Evolutionary conservation across 768 basidiomycete species (phyloP), one percentile per base, ranked within the genome.

Genomic region (Mycena indigotica): DNA sequence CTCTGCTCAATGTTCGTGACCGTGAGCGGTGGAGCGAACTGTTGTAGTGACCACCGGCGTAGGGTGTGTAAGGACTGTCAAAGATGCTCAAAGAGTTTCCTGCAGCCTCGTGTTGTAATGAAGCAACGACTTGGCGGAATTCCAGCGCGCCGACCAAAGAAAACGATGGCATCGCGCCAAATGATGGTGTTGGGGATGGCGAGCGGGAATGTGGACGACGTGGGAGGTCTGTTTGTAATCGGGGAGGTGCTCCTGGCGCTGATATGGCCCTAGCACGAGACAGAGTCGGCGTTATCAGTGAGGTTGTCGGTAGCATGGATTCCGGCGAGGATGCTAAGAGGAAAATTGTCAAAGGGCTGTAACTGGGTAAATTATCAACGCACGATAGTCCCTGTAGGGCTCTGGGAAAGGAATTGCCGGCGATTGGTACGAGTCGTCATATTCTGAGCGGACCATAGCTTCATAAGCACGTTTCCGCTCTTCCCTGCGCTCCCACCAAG

Each of bases 61-160:
- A 91, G 0, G 91, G 90, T 1, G 89, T 84, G 16, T 77, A 72
- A 5, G 70, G 87, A 25, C 80, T 82, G 49, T 90, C 88, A 61
- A 93, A 93, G 3, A 85, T 75, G 57, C 72, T 79, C 48, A 92
- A 74, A 0, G 84, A 80, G 0, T 81, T 73, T 1, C 77, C 77
- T 2, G 84, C 80, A 10, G 88, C 87, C 65, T 95, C 85, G 49
- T 79, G 79, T 61, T 86, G 84, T 23, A 99, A 77, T 0, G 89
- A 87, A 12, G 89, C 80, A 21, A 99, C 89, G 23, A 98, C 90
- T 57, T 95, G 88, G 17, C 95, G 83, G 73, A 99, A 99, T 72
- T 99, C 97, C 41, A 99, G 83, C 0, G 97, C 97, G 8, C 96
- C 93, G 4, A 98, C 84, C 2, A 99, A 82, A 2, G 96, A 98